Evolutionary conservation across 345 rosid species (phyloP).

Genomic region (Euphorbia tirucalli): DNA sequence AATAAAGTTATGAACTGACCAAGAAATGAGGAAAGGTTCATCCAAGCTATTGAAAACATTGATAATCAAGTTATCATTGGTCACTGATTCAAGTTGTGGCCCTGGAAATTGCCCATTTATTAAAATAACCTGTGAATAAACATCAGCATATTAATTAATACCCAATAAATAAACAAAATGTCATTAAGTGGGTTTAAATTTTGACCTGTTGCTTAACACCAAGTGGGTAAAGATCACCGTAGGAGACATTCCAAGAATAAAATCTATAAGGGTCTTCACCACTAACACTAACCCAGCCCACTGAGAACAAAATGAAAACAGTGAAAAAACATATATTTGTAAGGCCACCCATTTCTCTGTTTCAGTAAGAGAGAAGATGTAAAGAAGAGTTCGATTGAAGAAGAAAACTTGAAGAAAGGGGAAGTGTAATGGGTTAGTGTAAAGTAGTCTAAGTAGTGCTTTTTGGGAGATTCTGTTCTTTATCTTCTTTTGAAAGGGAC

Average conservation of each 20-base stretch:
- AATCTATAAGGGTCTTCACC: conserved; percentile 68
- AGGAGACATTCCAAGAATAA: conserved; percentile 61
- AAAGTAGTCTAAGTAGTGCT: too few species aligned
- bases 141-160: too few species aligned
- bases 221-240: conserved; percentile 68
- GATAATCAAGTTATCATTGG: conserved; percentile 82
- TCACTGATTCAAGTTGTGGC: conserved; percentile 74
- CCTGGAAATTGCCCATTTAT: conserved; percentile 95
- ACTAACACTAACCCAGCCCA: conserved; percentile 23
- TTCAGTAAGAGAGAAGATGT: too few species aligned
- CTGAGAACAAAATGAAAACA: conserved; percentile 14
- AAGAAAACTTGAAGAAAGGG: conserved; percentile 8
- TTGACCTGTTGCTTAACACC: conserved; percentile 67
- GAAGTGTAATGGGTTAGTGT: too few species aligned
- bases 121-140: conserved; percentile 66
- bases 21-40: conserved; percentile 83
- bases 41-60: conserved; percentile 85
- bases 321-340: conserved; percentile 18
- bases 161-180: too few species aligned
- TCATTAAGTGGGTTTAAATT: too few species aligned
- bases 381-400: too few species aligned
- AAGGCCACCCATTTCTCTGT: conserved; percentile 30
- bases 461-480: not conserved
- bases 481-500: conserved; percentile 14
- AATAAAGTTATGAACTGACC: conserved; percentile 42